Evolutionary conservation across 768 basidiomycete species (phyloP), one percentile per base, ranked within the genome.

Genomic region (Tricholoma saponaceum): DNA sequence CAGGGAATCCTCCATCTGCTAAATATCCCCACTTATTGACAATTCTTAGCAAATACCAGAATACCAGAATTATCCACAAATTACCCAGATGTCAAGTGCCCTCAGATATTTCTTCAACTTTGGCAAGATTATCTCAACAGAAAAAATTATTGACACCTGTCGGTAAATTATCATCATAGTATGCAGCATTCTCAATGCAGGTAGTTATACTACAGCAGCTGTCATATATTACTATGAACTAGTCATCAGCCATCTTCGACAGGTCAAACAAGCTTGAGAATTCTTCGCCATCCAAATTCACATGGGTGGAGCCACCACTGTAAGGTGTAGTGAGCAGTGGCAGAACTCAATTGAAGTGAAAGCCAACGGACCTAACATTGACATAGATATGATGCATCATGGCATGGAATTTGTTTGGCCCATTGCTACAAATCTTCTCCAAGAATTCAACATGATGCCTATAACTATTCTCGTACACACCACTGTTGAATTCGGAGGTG

Each of bases 361-460:
- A 50, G 20, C 20, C 14, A 33, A 33, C 32, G 10, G 30, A 28
- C 20, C 16, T 25, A 16, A 50, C 25, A n/a, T 28, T 28, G 30
- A 50, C 10, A n/a, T 28, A 50, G 25, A 50, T 50, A 7, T 10
- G 33, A 41, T 56, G 55, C 47, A 56, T 51, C 55, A 56, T 50
- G 12, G 55, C 44, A 47, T 56, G 55, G 26, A 37, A 56, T 44
- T 56, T 56, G 23, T 32, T 51, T 23, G 55, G 47, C n/a, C 4
- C 30, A 4, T 23, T 14, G n/a, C 30, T 23, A 16, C 7, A 5
- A 30, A 56, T 56, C 18, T 37, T 37, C 49, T 39, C 30, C 5
- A 51, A 22, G 9, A 43, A 43, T 13, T 43, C 18, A 43, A 43
- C 49, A 30, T 56, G 55, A 16, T 25, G 20, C 30, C 55, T 26